phyloP scores from a whole-genome alignment of 805 yeast species.

The Starmerella floris region DNA sequence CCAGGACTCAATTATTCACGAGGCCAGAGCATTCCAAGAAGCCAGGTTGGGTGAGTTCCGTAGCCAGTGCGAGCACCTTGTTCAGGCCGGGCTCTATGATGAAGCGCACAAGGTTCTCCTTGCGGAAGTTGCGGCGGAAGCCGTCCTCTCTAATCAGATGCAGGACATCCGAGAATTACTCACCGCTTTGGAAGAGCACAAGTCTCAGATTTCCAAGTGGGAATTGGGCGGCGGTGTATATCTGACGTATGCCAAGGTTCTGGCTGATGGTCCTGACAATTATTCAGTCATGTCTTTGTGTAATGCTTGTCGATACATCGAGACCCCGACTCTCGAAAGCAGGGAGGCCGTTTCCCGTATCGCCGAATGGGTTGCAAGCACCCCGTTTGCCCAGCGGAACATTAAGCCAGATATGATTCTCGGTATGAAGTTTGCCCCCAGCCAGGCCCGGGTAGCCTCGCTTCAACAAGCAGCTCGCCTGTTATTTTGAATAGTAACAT shows the following conservation, averaged over 20 bases:
- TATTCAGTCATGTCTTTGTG: constrained; percentile 2
- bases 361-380: constrained; percentile 22
- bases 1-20: constrained; percentile 32
- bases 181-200: constrained; percentile 17
- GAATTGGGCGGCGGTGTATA: constrained; percentile 29
- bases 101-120: constrained; percentile 53
- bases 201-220: constrained; percentile 23
- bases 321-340: constrained; percentile 13
- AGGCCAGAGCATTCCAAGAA: constrained; percentile 48
- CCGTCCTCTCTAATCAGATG: constrained; percentile 40
- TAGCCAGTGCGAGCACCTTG: constrained; percentile 46
- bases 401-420: constrained; percentile 8
- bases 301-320: constrained; percentile 4
- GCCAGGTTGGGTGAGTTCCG: constrained; percentile 39
- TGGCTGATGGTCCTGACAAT: not conserved
- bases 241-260: constrained; percentile 21
- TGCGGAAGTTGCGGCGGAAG: constrained; percentile 54
- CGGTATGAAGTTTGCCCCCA: constrained; percentile 16
- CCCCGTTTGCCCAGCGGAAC: constrained; percentile 2
- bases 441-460: constrained; percentile 12
- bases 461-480: constrained; percentile 15
- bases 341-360: constrained; percentile 23
- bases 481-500: constrained; percentile 1
- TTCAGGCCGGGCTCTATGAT: constrained; percentile 45
- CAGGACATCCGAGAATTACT: constrained; percentile 21